Conservation (phyloP, 2,329 filamentous ascomycete genomes). For the Ilyonectria robusta region DNA sequence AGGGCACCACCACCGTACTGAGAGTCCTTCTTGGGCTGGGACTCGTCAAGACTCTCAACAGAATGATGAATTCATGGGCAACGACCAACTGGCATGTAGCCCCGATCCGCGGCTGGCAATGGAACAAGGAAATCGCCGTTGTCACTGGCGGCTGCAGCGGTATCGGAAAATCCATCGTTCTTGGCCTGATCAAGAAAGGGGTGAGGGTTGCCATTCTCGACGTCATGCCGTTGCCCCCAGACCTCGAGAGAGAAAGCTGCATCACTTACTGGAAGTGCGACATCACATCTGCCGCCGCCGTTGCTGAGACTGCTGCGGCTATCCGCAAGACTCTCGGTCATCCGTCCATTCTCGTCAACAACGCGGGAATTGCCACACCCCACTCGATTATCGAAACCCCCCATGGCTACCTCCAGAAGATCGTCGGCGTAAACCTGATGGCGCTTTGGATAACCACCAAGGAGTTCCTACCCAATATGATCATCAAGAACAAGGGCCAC, state of each 20-base stretch:
- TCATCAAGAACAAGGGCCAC: conserved; percentile 75
- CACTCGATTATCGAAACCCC: conserved; percentile 69
- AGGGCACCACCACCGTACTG: not conserved
- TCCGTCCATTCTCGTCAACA: conserved; percentile 78
- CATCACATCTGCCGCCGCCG: conserved; percentile 64
- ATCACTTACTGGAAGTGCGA: conserved; percentile 78
- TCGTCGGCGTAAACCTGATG: conserved; percentile 76
- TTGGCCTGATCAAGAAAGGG: conserved; percentile 69
- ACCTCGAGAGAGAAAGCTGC: conserved; percentile 51
- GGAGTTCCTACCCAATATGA: conserved; percentile 75
- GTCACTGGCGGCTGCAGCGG: conserved; percentile 81
- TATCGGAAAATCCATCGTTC: conserved; percentile 75
- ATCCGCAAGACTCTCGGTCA: conserved; percentile 69
- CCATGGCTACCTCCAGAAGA: conserved; percentile 69
- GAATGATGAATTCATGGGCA: not conserved
- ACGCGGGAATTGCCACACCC: conserved; percentile 72
- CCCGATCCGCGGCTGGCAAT: conserved; percentile 4
- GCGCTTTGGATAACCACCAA: conserved; percentile 73
- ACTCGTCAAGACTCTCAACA: not conserved
- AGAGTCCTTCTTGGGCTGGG: conserved; percentile 1
- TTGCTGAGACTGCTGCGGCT: conserved; percentile 62
- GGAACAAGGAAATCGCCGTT: conserved; percentile 63
- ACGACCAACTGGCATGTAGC: conserved; percentile 7
- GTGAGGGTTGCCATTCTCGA: conserved; percentile 79
- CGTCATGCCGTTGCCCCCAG: conserved; percentile 52